A percentile compares a stretch with the other conserved stretches of the same genome.
These are phyloP conservation scores for Zancudomyces culisetae DNA, from an alignment of 371 early-diverging fungal genomes.

Conservation along the genomic window DNA sequence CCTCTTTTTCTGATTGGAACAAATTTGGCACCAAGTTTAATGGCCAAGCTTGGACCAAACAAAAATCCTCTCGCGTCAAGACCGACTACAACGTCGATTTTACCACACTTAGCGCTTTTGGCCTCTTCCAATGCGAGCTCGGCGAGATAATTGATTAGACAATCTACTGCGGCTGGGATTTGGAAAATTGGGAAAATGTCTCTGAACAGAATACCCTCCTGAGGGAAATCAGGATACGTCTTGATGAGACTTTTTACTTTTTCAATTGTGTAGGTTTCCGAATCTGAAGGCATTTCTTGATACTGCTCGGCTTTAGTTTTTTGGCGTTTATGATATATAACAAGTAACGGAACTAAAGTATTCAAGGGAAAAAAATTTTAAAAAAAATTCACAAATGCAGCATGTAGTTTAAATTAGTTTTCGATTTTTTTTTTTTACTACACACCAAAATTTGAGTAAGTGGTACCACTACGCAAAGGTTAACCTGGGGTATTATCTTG, in stretches of 20 bases:
- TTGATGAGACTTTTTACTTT: conserved; percentile 40
- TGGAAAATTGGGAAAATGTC: conserved; percentile 94
- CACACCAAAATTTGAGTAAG: too few species aligned
- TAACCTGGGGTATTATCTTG: too few species aligned
- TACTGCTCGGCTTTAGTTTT: neutral
- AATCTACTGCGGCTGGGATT: conserved; percentile 80
- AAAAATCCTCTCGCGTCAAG: conserved; percentile 85
- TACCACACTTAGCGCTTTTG: conserved; percentile 18
- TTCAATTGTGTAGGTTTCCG: conserved; percentile 11
- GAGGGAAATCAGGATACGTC: conserved; percentile 64
- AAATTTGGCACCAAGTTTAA: conserved; percentile 74
- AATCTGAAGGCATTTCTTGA: neutral
- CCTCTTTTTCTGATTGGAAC: conserved; percentile 91
- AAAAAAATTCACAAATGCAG: too few species aligned
- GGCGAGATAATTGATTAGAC: conserved; percentile 66
- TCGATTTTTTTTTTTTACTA: too few species aligned
- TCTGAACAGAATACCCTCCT: conserved; percentile 75
- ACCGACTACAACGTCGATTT: conserved; percentile 77
- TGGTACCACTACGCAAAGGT: too few species aligned
- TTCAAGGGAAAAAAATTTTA: too few species aligned
- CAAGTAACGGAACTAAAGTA: too few species aligned
- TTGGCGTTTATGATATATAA: too few species aligned
- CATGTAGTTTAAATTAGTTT: too few species aligned
- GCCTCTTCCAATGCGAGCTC: conserved; percentile 50
- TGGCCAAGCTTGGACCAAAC: conserved; percentile 73